Percentiles rank a stretch among this genome's conserved stretches.
Conservation (phyloP, 352 stramenopile genomes). For the Halophytophthora polymorphica region DNA sequence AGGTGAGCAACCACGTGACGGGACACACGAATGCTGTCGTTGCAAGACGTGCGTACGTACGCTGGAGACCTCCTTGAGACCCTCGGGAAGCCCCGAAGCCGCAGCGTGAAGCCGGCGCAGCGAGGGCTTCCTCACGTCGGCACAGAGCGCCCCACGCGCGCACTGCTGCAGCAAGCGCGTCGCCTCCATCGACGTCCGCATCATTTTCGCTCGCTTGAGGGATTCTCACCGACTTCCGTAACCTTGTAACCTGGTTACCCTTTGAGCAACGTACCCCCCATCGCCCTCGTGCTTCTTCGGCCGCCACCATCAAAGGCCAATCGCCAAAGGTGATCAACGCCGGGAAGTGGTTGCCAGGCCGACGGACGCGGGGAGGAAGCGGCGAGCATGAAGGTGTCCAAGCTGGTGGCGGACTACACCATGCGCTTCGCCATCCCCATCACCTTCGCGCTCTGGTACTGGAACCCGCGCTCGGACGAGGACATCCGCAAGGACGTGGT, state of each 20-base stretch:
- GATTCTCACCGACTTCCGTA: too few relatives aligned
- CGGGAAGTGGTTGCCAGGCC: too few relatives aligned
- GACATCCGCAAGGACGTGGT: constrained; percentile 78
- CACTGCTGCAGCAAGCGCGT: constrained; percentile 18
- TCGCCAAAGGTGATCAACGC: too few relatives aligned
- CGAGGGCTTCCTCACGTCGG: constrained; percentile 2
- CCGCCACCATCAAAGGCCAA: too few relatives aligned
- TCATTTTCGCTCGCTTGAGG: too few relatives aligned
- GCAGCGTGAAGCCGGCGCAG: constrained; percentile 13
- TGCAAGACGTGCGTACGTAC: constrained; percentile 14
- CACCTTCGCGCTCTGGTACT: constrained; percentile 61
- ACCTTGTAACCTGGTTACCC: too few relatives aligned
- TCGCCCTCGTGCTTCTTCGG: too few relatives aligned
- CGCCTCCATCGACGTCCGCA: constrained; percentile 13
- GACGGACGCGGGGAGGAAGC: too few relatives aligned
- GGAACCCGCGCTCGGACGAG: constrained; percentile 68
- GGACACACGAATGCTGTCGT: not conserved
- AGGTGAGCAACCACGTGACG: not conserved
- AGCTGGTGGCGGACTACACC: constrained; percentile 82
- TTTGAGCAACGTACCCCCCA: too few relatives aligned
- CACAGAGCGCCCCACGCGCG: constrained; percentile 4
- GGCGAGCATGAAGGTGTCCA: constrained; percentile 66
- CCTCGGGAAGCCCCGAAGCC: constrained; percentile 29
- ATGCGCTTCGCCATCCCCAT: constrained; percentile 73
- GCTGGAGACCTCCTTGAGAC: constrained; percentile 56